Base-by-base conservation (phyloP, 768 basidiomycete genomes). In the Phylloporus scabripes region DNA sequence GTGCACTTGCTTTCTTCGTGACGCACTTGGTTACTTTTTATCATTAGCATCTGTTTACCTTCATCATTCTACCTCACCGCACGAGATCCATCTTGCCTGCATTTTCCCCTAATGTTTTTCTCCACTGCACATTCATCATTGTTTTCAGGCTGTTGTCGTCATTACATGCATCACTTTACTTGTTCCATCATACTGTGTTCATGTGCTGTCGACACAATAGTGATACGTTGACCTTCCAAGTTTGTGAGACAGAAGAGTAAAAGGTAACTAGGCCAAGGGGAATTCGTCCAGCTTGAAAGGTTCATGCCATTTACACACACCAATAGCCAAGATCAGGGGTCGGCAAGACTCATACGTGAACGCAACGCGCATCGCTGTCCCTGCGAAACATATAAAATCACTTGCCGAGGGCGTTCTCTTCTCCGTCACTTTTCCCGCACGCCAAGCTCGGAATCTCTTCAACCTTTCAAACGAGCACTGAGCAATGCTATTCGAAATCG, bases 361-460 rank as follows among this genome's bases (percentile, higher is more conserved):
- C 17, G 12, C 15, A 9, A 37, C 18, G 20, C n/a, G 14, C 36
- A 20, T 37, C 17, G 9, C 36, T 8, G 24, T 26, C 24, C 24
- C 1, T 26, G 3, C 20, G 17, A 11, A 38, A 20, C 37, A 9
- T 18, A 38, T 21, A 23, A 24, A 20, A 23, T 40, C 39, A 40
- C 39, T 40, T 40, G 7, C 11, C 10, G 20, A 38, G 37, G 20
- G 37, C n/a, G 10, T 39, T 14, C 28, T 29, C 2, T 11, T 29
- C 11, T 7, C 10, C 37, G 14, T 24, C 5, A 15, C 23, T 24
- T 11, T 24, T 40, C 23, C 23, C 23, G 20, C 39, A 24, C 8
- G 23, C 6, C 23, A 40, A 20, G 3, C 3, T 24, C 14, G 85
- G 85, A 47, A 87, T 87, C 24, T 73, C 71, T 0, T 78, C 76